Conservation (phyloP, 148 eudicot genomes). For the Tetragonia tetragonoides region DNA sequence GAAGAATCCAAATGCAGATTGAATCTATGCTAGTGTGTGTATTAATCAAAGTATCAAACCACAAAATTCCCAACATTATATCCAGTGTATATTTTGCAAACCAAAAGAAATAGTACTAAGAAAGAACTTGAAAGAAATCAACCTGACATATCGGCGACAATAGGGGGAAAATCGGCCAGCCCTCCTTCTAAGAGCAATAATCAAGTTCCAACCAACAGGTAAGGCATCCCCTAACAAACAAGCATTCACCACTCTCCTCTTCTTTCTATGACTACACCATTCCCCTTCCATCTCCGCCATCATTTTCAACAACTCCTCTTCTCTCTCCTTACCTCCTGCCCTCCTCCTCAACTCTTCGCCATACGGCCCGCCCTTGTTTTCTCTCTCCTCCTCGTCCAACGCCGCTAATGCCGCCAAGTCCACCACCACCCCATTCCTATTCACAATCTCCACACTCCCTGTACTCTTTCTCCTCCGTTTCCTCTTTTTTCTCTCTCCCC, state of each 20-base stretch:
- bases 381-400: conserved; percentile 39
- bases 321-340: conserved; percentile 37
- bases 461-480: background rate
- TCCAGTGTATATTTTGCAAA: no score
- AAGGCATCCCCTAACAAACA: conserved; percentile 42
- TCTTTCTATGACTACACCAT: conserved; percentile 58
- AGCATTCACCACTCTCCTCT: conserved; percentile 44
- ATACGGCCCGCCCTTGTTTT: conserved; percentile 23
- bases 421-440: conserved; percentile 45
- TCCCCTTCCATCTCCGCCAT: conserved; percentile 41
- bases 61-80: no score
- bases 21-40: no score
- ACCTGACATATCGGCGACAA: conserved; percentile 70
- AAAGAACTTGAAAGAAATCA: background rate
- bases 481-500: background rate
- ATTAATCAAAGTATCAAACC: no score
- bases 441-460: conserved; percentile 36
- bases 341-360: conserved; percentile 36
- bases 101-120: no score
- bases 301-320: conserved; percentile 40
- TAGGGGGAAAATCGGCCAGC: conserved; percentile 38
- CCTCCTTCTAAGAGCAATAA: conserved; percentile 46
- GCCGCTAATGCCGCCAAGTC: conserved; percentile 40
- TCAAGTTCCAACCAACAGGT: conserved; percentile 65
- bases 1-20: no score